Conservation (phyloP, 140 eudicot species). For the Erigeron philadelphicus region DNA sequence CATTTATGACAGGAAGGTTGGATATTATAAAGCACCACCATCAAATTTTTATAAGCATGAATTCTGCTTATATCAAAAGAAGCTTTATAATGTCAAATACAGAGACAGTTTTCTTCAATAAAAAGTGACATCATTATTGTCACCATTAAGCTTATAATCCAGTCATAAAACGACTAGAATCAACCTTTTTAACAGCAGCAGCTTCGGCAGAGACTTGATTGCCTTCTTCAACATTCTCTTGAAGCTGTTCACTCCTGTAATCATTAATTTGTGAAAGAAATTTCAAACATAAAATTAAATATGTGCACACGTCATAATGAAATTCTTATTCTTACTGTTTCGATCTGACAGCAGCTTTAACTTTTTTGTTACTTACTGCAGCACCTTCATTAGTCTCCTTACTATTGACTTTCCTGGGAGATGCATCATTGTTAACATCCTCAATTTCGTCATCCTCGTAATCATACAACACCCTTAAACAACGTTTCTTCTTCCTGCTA, state of each 20-base stretch:
- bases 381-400: slow-evolving; percentile 28
- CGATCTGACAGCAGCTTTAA: slow-evolving; percentile 19
- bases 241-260: slow-evolving; percentile 39
- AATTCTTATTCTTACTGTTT: slow-evolving; percentile 35
- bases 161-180: slow-evolving; percentile 20
- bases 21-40: background rate
- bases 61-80: slow-evolving; percentile 6
- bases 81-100: background rate
- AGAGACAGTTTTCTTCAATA: background rate
- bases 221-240: slow-evolving; percentile 39
- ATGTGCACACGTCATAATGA: background rate
- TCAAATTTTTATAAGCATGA: background rate
- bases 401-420: background rate
- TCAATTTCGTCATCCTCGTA: slow-evolving; percentile 31
- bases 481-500: slow-evolving; percentile 50
- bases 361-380: slow-evolving; percentile 28
- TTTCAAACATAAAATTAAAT: background rate
- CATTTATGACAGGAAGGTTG: background rate
- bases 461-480: slow-evolving; percentile 28
- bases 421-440: slow-evolving; percentile 19
- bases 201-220: slow-evolving; percentile 25
- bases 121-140: background rate
- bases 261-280: slow-evolving; percentile 18
- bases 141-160: slow-evolving; percentile 13
- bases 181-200: slow-evolving; percentile 43